phyloP scores from a whole-genome alignment of 441 rosid species.

The Erodium trifolium region DNA sequence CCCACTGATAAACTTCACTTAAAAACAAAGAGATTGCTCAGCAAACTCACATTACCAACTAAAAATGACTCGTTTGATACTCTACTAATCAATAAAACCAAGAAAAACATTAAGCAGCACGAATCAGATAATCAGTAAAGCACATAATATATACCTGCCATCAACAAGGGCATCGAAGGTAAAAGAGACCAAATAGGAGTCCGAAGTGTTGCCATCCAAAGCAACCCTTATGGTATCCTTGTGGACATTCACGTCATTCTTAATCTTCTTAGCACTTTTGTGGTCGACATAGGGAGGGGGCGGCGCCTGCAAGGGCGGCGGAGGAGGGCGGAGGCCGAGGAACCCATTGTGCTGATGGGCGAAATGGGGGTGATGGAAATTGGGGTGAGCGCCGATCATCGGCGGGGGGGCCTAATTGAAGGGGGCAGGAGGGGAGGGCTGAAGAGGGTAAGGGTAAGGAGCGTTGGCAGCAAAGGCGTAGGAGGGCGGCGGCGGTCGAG shows the following conservation, averaged over 20 bases:
- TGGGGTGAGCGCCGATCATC: background rate
- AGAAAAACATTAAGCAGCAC: background rate
- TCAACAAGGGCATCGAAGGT: constrained; percentile 74
- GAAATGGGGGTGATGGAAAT: background rate
- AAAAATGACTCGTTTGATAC: background rate
- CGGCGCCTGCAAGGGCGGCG: background rate
- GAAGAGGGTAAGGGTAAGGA: background rate
- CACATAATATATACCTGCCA: constrained; percentile 49
- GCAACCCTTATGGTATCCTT: constrained; percentile 44
- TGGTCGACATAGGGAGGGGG: constrained; percentile 66
- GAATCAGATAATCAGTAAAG: background rate
- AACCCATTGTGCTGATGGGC: too few relatives aligned
- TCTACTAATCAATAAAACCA: background rate
- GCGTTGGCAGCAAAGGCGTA: constrained; percentile 17
- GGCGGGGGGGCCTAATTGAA: background rate
- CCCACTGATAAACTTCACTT: background rate
- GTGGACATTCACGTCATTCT: constrained; percentile 78
- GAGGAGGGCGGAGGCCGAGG: background rate
- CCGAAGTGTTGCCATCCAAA: constrained; percentile 59
- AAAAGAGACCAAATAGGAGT: constrained; percentile 65
- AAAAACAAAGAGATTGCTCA: background rate
- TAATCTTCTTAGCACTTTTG: constrained; percentile 76
- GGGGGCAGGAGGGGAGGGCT: background rate
- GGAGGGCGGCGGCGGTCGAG: background rate
- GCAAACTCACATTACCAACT: constrained; percentile 1